A percentile compares a stretch with the other conserved stretches of the same genome.
Evolutionary conservation across 2,329 filamentous ascomycete genomes (phyloP).

Genomic region (Periconia sp.): DNA sequence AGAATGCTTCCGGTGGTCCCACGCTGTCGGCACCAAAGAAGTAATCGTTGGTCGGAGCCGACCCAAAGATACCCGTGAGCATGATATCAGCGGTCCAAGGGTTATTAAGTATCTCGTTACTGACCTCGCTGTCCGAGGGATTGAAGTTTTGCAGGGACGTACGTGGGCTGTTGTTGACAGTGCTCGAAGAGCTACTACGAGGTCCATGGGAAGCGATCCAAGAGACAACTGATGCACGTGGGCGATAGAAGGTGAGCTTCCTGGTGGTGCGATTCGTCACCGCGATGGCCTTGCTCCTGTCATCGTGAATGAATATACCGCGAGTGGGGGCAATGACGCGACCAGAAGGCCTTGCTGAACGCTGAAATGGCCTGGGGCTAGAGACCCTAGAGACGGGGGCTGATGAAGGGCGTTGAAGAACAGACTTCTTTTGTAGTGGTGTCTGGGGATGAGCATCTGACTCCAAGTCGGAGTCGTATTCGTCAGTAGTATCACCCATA

Average conservation of each 20-base stretch:
- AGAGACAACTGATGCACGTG: slow-evolving; percentile 34
- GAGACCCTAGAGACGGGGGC: slow-evolving; percentile 47
- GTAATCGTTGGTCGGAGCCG: slow-evolving; percentile 50
- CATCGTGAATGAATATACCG: slow-evolving; percentile 45
- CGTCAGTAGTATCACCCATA: slow-evolving; percentile 66
- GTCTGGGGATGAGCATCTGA: slow-evolving; percentile 54
- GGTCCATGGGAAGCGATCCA: slow-evolving; percentile 37
- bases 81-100: slow-evolving; percentile 68
- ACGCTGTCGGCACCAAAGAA: slow-evolving; percentile 66
- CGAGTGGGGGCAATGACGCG: slow-evolving; percentile 38
- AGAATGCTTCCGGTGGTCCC: slow-evolving; percentile 78
- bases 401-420: slow-evolving; percentile 58
- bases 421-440: slow-evolving; percentile 46
- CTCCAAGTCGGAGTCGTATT: slow-evolving; percentile 56
- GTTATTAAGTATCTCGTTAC: slow-evolving; percentile 42
- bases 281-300: slow-evolving; percentile 47
- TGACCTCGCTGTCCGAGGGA: slow-evolving; percentile 48
- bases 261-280: slow-evolving; percentile 50
- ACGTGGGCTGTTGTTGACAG: slow-evolving; percentile 47
- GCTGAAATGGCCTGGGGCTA: slow-evolving; percentile 46
- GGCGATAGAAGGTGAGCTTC: slow-evolving; percentile 50
- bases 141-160: slow-evolving; percentile 43
- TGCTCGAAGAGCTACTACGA: slow-evolving; percentile 48
- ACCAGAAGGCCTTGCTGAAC: slow-evolving; percentile 33
- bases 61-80: slow-evolving; percentile 72